Conservation (phyloP, 257 asterid species). For the Primulina eburnea region DNA sequence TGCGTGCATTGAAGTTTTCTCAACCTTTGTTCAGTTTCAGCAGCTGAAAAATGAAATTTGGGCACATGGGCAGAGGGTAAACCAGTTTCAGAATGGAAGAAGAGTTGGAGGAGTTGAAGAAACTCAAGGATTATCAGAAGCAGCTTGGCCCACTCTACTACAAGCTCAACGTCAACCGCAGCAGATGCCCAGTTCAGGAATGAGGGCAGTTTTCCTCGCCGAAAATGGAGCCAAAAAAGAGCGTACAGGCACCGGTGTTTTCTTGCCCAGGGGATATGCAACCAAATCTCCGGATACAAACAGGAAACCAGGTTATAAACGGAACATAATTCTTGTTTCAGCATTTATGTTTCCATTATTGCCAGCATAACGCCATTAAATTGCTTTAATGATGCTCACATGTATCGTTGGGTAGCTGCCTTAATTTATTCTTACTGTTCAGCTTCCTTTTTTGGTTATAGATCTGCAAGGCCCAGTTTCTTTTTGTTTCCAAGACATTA, state of each 20-base stretch:
- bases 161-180: conserved; percentile 36
- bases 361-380: neutral
- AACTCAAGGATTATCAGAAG: neutral
- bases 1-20: too few relatives aligned
- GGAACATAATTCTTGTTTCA: too few relatives aligned
- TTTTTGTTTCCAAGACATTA: neutral
- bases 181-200: conserved; percentile 35
- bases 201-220: conserved; percentile 45
- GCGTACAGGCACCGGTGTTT: conserved; percentile 82
- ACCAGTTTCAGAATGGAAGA: conserved; percentile 12
- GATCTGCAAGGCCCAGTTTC: neutral
- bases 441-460: neutral
- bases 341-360: neutral
- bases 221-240: conserved; percentile 44
- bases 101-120: conserved; percentile 6
- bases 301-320: conserved; percentile 43
- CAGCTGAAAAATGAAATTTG: conserved; percentile 17
- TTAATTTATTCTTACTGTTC: neutral
- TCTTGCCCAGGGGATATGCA: conserved; percentile 53
- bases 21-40: conserved; percentile 27
- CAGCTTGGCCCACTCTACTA: conserved; percentile 2
- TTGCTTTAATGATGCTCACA: conserved; percentile 15
- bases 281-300: conserved; percentile 33
- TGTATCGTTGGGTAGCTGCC: neutral
- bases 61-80: neutral